Base-by-base conservation (phyloP, 495 filamentous ascomycete genomes). In the Trichoderma parareesei region DNA sequence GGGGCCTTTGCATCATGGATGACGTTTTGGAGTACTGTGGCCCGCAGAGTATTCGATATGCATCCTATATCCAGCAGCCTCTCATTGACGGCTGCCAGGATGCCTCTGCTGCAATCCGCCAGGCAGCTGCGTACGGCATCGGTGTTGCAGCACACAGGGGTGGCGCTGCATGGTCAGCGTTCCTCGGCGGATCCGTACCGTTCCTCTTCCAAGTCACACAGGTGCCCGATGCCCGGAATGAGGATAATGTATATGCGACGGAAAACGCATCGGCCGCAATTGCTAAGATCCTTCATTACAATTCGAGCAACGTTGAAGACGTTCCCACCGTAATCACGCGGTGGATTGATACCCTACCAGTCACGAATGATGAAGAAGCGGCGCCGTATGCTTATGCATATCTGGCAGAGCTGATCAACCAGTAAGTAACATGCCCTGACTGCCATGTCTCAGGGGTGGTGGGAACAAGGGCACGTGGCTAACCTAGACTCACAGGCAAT, bases 21-120 rank as follows among this genome's bases (percentile, higher is more conserved):
- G 95, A 99, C 68, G 93, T 98, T 18, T 84, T 99, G 37, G 95
- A 99, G 71, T 99, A 97, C 79, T 98, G 93, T 70, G 91, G 92
- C 5, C 82, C 85, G 0, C 84, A 95, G 57, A 90, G 88, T 64
- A 94, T 87, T 83, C 83, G 84, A 67, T 98, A 93, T 73, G 87
- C 88, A 70, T 78, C 84, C 62, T 85, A 92, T 71, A 96, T 99
- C 72, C 85, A 91, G 69, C 85, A 91, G 70, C 92, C 94, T 20
- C 80, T 98, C 64, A 77, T 94, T 37, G 82, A 86, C 49, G 95
- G 95, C 61, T 86, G 97, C 75, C 83, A 80, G 65, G 95, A 99
- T 73, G 73, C 85, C 9, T 88, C 90, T 35, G 88, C 95, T 18
- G 93, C 95, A 5, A 97, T 98, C 72, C 88, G 95, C 38, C 95